Evolutionary conservation across 2,329 filamentous ascomycete species (phyloP).

Genomic region (Aspergillus phoenicis): DNA sequence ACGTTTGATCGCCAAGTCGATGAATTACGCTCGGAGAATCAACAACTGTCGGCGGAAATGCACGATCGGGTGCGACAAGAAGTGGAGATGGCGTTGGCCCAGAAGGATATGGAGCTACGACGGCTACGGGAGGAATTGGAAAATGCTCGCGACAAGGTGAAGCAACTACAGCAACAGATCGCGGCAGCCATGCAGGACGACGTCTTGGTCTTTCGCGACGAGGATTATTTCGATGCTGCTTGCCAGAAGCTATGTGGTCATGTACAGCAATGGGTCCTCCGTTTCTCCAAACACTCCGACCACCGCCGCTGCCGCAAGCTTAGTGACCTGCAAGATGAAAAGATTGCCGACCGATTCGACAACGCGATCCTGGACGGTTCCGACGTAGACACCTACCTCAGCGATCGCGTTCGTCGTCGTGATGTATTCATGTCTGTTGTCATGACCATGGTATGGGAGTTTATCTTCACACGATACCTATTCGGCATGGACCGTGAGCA

Average conservation of each 20-base stretch:
- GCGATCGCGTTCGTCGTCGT: conserved; percentile 81
- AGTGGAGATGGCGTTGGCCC: conserved; percentile 66
- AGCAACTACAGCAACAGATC: conserved; percentile 62
- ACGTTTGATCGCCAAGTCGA: conserved; percentile 70
- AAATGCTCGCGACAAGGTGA: conserved; percentile 64
- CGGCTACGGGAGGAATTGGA: conserved; percentile 77
- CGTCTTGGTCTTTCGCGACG: conserved; percentile 79
- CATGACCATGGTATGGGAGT: conserved; percentile 99
- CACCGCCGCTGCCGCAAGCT: conserved; percentile 83
- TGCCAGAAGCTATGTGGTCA: conserved; percentile 95
- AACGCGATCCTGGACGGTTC: conserved; percentile 92
- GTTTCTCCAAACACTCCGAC: conserved; percentile 97
- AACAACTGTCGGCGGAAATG: conserved; percentile 63
- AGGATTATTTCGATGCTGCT: conserved; percentile 92
- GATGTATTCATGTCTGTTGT: conserved; percentile 98
- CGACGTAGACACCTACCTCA: conserved; percentile 84
- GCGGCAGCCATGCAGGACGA: conserved; percentile 64
- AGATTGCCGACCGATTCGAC: conserved; percentile 90
- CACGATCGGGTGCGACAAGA: conserved; percentile 64
- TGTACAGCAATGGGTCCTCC: conserved; percentile 95
- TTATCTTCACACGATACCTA: conserved; percentile 94
- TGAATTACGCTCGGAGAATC: conserved; percentile 65
- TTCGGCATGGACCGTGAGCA: conserved; percentile 99
- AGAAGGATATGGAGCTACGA: conserved; percentile 82
- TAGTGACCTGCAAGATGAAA: conserved; percentile 83